These are phyloP conservation scores for Plasmodium gonderi DNA, from an alignment of 169 alveolate genomes.

Conservation along the genomic window DNA sequence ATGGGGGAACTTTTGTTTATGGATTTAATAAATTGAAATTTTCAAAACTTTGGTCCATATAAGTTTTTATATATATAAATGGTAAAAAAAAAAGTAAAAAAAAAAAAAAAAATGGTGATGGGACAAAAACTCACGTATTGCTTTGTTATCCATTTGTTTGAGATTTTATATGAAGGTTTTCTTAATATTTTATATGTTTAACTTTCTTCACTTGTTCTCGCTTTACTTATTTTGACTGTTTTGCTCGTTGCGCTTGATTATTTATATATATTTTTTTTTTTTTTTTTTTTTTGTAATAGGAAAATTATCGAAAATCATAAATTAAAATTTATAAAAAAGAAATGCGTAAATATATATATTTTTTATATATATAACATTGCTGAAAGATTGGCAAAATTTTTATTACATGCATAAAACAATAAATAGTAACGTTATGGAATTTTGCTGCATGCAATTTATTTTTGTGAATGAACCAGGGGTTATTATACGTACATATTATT, in stretches of 20 bases:
- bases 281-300: background rate
- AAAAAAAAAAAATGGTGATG: too few relatives aligned
- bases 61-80: background rate
- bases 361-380: background rate
- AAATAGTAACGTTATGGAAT: background rate
- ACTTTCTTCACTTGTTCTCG: background rate
- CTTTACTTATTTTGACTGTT: background rate
- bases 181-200: background rate
- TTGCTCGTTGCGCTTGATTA: too few relatives aligned
- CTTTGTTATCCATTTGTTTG: background rate
- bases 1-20: background rate
- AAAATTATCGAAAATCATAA: background rate
- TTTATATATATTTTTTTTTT: too few relatives aligned
- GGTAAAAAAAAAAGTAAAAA: background rate
- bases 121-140: background rate
- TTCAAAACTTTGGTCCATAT: conserved; percentile 1
- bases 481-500: background rate
- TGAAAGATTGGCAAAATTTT: background rate
- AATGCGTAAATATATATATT: background rate
- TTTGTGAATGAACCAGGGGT: too few relatives aligned
- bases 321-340: conserved; percentile 1
- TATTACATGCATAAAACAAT: background rate
- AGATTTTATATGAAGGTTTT: background rate
- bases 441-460: too few relatives aligned
- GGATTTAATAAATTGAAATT: background rate